Evolutionary conservation across 2,329 filamentous ascomycete genomes (phyloP), one percentile per base, ranked within the genome.

Genomic region (Talaromyces sp.): DNA sequence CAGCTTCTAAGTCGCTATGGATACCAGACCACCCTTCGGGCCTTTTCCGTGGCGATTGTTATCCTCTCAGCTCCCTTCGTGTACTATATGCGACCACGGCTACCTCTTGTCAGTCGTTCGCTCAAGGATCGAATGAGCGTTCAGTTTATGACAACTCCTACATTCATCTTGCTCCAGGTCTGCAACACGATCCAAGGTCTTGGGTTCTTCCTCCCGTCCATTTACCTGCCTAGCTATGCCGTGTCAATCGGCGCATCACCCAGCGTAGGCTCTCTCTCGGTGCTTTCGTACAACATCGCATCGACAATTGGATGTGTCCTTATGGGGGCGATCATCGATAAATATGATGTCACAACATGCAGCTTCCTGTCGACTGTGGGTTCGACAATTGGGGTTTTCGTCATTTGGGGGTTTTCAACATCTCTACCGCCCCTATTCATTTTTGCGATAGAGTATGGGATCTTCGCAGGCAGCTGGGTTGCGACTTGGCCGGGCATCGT

Each of bases 401-500:
- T 77, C 0, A 57, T 77, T 25, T 82, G 80, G 79, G 80, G 79
- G 0, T 65, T 80, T 15, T 71, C 77, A 0, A 75, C 73, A 1
- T 67, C 71, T 2, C 70, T n/a, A n/a, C n/a, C n/a, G n/a, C n/a
- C n/a, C n/a, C n/a, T n/a, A n/a, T n/a, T n/a, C n/a, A n/a, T n/a
- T n/a, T n/a, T n/a, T n/a, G n/a, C n/a, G n/a, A n/a, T n/a, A n/a
- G n/a, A n/a, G n/a, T n/a, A n/a, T n/a, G n/a, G n/a, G n/a, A n/a
- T n/a, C n/a, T n/a, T n/a, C n/a, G n/a, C n/a, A n/a, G n/a, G n/a
- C n/a, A n/a, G n/a, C n/a, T n/a, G n/a, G n/a, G n/a, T n/a, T n/a
- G n/a, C n/a, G n/a, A n/a, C n/a, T n/a, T n/a, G n/a, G n/a, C n/a
- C n/a, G n/a, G n/a, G n/a, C n/a, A n/a, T n/a, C n/a, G n/a, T n/a